Conservation (phyloP, 2,329 filamentous ascomycete genomes). For the Bipolaris gigantea region DNA sequence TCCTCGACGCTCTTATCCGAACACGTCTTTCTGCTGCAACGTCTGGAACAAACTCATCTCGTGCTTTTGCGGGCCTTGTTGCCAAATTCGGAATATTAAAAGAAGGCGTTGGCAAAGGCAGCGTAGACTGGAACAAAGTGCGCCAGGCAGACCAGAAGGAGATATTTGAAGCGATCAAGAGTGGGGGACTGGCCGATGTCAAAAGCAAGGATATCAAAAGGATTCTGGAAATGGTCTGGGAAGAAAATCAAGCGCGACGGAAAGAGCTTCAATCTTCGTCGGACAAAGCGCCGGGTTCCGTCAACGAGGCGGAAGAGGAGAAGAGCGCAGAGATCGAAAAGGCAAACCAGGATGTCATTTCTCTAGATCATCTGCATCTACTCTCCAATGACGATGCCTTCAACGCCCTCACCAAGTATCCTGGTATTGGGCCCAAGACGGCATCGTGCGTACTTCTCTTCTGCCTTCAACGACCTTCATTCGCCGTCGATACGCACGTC, state of each 20-base stretch:
- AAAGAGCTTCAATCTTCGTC: slow-evolving; percentile 49
- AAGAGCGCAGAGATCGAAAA: slow-evolving; percentile 61
- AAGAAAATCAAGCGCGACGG: slow-evolving; percentile 64
- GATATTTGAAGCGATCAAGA: slow-evolving; percentile 69
- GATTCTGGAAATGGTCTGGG: slow-evolving; percentile 71
- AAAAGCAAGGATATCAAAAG: slow-evolving; percentile 74
- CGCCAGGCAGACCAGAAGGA: slow-evolving; percentile 60
- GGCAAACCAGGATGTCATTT: slow-evolving; percentile 62
- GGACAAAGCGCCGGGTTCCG: slow-evolving; percentile 46
- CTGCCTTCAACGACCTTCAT: slow-evolving; percentile 64
- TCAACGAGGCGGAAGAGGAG: slow-evolving; percentile 52
- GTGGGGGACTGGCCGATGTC: slow-evolving; percentile 68
- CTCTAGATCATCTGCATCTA: slow-evolving; percentile 63
- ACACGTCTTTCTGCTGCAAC: slow-evolving; percentile 66
- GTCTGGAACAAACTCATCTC: slow-evolving; percentile 62
- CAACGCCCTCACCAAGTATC: slow-evolving; percentile 59
- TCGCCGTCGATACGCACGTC: slow-evolving; percentile 69
- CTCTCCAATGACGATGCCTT: slow-evolving; percentile 61
- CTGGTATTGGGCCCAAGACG: slow-evolving; percentile 68
- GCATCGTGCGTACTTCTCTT: slow-evolving; percentile 67
- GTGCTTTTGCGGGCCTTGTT: slow-evolving; percentile 67
- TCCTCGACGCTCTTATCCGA: slow-evolving; percentile 65
- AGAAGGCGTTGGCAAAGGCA: slow-evolving; percentile 67
- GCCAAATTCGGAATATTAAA: slow-evolving; percentile 64
- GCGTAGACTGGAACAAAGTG: slow-evolving; percentile 75